A percentile compares a stretch with the other conserved stretches of the same genome.
phyloP scores from a whole-genome alignment of 2,329 filamentous ascomycete genomes.

The Endothia cerciana region DNA sequence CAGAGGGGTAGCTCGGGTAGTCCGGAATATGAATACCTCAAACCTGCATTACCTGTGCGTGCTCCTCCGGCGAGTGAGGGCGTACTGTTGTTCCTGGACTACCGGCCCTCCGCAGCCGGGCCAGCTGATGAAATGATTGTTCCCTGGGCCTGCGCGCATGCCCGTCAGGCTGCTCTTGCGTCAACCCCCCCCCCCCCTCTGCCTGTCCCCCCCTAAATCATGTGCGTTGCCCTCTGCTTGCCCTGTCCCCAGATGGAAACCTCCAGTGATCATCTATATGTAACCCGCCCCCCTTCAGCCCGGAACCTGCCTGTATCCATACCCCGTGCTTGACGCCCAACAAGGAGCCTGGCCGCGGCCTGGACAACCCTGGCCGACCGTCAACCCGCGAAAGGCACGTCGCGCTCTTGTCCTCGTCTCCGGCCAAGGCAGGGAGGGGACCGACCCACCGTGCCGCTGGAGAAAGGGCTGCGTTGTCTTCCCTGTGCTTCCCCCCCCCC shows the following conservation, averaged over 20 bases:
- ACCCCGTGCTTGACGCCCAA: too few relatives aligned
- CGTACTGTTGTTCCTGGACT: background rate
- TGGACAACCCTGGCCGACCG: too few relatives aligned
- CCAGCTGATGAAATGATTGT: background rate
- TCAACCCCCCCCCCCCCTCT: background rate
- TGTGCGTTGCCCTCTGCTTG: background rate
- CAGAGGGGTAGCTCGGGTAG: constrained; percentile 6
- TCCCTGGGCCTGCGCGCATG: background rate
- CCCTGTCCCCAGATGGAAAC: background rate
- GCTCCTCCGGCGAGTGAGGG: background rate
- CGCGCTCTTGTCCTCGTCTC: too few relatives aligned
- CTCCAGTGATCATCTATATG: background rate
- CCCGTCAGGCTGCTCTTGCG: background rate
- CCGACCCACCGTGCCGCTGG: too few relatives aligned
- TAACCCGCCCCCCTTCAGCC: too few relatives aligned
- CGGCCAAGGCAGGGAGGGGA: too few relatives aligned
- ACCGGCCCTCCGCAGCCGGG: background rate
- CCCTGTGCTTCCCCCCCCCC: too few relatives aligned
- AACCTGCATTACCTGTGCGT: background rate
- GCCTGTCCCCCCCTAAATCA: background rate
- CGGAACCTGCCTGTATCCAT: too few relatives aligned
- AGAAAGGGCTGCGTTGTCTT: too few relatives aligned
- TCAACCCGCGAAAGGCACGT: too few relatives aligned
- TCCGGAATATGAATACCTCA: constrained; percentile 12
- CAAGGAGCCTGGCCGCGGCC: too few relatives aligned